These are phyloP conservation scores for Thraustochytrium striatum DNA, from an alignment of 352 stramenopile genomes.

Conservation along the genomic window DNA sequence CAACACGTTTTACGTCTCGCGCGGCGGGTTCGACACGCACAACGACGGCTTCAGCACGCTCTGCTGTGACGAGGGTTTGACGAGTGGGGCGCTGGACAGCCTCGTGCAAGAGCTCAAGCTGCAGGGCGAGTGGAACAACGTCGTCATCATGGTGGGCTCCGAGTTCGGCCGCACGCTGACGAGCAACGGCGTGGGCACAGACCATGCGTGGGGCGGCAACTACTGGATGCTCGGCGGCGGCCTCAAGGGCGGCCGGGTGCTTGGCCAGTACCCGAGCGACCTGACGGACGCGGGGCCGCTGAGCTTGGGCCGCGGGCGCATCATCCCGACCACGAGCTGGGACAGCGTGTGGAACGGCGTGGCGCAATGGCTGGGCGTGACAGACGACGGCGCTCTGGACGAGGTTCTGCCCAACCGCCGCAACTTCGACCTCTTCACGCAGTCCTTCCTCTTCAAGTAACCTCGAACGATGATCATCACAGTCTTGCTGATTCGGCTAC, in stretches of 20 bases:
- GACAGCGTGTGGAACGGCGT: conserved; percentile 59
- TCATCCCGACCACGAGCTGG: conserved; percentile 61
- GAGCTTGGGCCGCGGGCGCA: conserved; percentile 55
- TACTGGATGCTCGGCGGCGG: conserved; percentile 55
- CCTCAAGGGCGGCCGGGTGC: conserved; percentile 58
- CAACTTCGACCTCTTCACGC: not conserved
- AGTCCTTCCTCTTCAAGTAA: not conserved
- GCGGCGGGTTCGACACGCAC: conserved; percentile 65
- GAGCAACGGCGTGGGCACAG: conserved; percentile 58
- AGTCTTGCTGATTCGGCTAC: too few relatives aligned
- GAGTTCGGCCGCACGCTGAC: conserved; percentile 64
- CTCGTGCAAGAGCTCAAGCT: conserved; percentile 58
- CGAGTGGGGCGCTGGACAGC: conserved; percentile 55
- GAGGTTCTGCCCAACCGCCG: not conserved
- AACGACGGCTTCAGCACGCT: not conserved
- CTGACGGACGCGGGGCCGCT: conserved; percentile 54
- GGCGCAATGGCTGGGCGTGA: conserved; percentile 59
- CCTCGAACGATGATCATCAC: too few relatives aligned
- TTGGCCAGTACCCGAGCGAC: conserved; percentile 62
- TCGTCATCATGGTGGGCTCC: conserved; percentile 58
- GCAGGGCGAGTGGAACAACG: conserved; percentile 56
- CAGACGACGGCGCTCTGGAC: not conserved
- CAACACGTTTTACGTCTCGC: conserved; percentile 59
- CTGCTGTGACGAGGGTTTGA: not conserved
- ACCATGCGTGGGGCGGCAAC: conserved; percentile 57